phyloP scores from a whole-genome alignment of 2,329 filamentous ascomycete species.

The Trichoderma hamatum region DNA sequence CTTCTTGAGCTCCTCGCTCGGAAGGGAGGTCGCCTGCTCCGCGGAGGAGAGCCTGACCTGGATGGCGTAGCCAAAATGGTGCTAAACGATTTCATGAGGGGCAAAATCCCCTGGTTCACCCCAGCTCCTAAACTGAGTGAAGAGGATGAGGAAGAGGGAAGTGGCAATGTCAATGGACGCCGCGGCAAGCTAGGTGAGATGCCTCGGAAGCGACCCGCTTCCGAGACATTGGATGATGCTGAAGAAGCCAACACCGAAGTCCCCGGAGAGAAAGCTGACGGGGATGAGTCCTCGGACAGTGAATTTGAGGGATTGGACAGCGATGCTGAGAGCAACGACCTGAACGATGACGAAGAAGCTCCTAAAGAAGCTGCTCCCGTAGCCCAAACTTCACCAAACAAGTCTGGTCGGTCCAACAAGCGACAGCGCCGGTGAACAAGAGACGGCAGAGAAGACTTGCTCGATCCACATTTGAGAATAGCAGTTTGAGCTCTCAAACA shows the following conservation, averaged over 20 bases:
- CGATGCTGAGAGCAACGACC: constrained; percentile 44
- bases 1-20: constrained; percentile 86
- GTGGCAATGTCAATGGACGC: constrained; percentile 65
- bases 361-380: constrained; percentile 26
- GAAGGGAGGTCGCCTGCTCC: constrained; percentile 83
- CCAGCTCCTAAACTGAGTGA: constrained; percentile 63
- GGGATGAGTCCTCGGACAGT: constrained; percentile 40
- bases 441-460: background rate
- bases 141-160: constrained; percentile 50
- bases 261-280: constrained; percentile 35
- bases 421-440: constrained; percentile 34
- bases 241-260: constrained; percentile 39
- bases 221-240: constrained; percentile 53
- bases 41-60: constrained; percentile 91
- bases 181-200: constrained; percentile 84
- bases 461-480: background rate
- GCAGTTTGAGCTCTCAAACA: background rate
- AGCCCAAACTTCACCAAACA: constrained; percentile 14
- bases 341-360: constrained; percentile 44
- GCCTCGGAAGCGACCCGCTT: constrained; percentile 74
- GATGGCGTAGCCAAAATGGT: constrained; percentile 97
- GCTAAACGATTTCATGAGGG: constrained; percentile 91
- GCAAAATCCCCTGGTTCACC: constrained; percentile 96
- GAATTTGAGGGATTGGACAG: constrained; percentile 46
- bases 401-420: constrained; percentile 32